Base-by-base conservation (phyloP, 441 rosid genomes). In the Mallotus repandus region DNA sequence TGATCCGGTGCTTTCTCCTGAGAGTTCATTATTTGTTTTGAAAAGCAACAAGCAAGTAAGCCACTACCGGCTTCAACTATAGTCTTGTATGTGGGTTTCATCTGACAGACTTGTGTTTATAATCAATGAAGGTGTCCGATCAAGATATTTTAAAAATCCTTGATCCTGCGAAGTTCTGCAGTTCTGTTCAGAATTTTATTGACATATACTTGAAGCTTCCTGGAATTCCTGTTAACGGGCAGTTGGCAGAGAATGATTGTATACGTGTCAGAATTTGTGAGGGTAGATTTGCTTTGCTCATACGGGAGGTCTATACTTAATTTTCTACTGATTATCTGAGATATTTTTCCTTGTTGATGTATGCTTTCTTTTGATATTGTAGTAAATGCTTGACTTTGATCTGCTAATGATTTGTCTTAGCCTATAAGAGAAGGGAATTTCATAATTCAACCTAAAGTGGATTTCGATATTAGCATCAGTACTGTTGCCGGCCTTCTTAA, bases 1-100 rank as follows among this genome's bases (percentile, higher is more conserved):
- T 85, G 99, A 96, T 80, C 99, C 99, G n/a, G 98, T 92, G 72
- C 98, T 96, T 79, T 96, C 99, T 57, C 99, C 99, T 4, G 98
- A 96, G 91, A 96, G 99, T 83, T 96, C 99, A 69, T 84, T 94
- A 85, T 96, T 96, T 80, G 93, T 96, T 72, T 83, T 96, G 81
- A 96, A 96, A 91, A 91, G 98, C 81, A 86, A 89, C 84, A 94
- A 91, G 78, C 97, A 86, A 81, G 99, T 92, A 90, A 82, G 91
- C 35, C 52, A 16, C 60, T 43, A 9, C 50, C 73, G 48, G 48
- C 75, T 86, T 79, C 77, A 48, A 63, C 55, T 65, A 45, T 19
- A 68, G 57, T 74, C 46, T 14, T 69, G 5, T 67, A 25, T 21
- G 41, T 72, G 52, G 19, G 59, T 68, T 74, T 75, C 41, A 53